Percentiles rank a stretch among this genome's conserved stretches.
Evolutionary conservation across 192 early-diverging fungal species (phyloP).

Genomic region (Oehlia diaphana): DNA sequence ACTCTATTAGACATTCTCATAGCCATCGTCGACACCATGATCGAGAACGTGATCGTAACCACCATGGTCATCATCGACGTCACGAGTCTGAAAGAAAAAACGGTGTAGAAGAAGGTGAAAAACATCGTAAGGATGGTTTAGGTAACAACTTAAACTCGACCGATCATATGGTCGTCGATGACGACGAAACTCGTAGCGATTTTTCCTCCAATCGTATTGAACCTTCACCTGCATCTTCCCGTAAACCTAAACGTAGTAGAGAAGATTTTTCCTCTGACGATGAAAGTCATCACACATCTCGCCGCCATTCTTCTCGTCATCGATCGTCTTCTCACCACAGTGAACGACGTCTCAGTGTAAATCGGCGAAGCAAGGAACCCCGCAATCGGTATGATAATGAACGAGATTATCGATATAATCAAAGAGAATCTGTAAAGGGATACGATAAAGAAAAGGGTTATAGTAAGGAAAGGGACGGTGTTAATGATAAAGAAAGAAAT

Average conservation of each 20-base stretch:
- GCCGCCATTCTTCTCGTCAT: constrained; percentile 20
- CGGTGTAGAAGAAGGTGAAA: constrained; percentile 30
- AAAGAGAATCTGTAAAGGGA: constrained; percentile 14
- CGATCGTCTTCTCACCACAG: constrained; percentile 30
- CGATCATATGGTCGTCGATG: constrained; percentile 37
- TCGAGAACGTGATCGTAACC: constrained; percentile 32
- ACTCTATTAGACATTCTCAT: constrained; percentile 21
- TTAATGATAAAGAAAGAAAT: constrained; percentile 21
- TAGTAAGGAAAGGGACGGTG: constrained; percentile 16
- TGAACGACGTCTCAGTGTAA: constrained; percentile 27
- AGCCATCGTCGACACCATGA: constrained; percentile 5
- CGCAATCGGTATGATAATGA: constrained; percentile 25
- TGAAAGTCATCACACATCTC: constrained; percentile 30
- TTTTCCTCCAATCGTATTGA: constrained; percentile 38
- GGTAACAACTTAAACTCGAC: constrained; percentile 41
- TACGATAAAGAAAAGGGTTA: constrained; percentile 13
- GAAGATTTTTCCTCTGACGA: constrained; percentile 32
- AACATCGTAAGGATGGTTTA: constrained; percentile 41
- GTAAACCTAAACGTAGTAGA: constrained; percentile 35
- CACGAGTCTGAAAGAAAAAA: constrained; percentile 10
- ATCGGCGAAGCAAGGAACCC: constrained; percentile 15
- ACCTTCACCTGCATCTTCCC: constrained; percentile 29
- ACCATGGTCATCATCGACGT: constrained; percentile 16
- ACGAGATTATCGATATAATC: constrained; percentile 21
- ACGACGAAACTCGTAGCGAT: constrained; percentile 47